Evolutionary conservation across 345 rosid species (phyloP).

Genomic region (Kernera saxatilis): DNA sequence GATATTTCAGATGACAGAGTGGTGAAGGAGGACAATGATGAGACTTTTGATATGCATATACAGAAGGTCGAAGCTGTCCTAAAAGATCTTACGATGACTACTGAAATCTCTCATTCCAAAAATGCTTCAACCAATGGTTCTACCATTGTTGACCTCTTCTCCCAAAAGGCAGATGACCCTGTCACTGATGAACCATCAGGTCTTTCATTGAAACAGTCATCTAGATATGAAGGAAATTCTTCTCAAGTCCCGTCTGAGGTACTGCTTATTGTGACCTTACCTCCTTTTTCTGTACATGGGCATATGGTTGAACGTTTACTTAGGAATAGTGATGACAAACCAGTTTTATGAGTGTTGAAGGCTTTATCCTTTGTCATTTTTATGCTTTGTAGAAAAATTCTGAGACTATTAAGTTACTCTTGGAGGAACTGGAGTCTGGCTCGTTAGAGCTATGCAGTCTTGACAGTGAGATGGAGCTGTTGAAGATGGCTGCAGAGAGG

Average conservation of each 20-base stretch:
- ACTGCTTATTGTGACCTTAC: not conserved
- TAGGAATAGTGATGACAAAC: not conserved
- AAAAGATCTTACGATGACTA: constrained; percentile 39
- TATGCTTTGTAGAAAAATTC: constrained; percentile 34
- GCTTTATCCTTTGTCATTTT: not conserved
- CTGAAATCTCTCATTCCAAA: constrained; percentile 29
- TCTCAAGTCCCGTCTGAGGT: constrained; percentile 40
- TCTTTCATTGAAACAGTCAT: constrained; percentile 6
- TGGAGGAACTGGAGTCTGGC: constrained; percentile 37
- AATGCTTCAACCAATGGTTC: constrained; percentile 14
- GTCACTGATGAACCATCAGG: constrained; percentile 2
- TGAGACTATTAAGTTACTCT: constrained; percentile 34
- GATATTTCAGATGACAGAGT: constrained; percentile 5
- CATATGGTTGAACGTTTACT: not conserved
- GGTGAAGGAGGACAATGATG: constrained; percentile 27
- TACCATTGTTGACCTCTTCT: not conserved
- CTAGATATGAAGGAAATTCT: constrained; percentile 8
- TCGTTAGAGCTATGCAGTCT: constrained; percentile 39
- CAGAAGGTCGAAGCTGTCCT: constrained; percentile 39
- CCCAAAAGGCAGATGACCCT: constrained; percentile 19
- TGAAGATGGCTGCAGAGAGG: constrained; percentile 51
- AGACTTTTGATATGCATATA: constrained; percentile 39
- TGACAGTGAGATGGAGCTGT: constrained; percentile 48
- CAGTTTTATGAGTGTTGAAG: not conserved
- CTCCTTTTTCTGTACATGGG: not conserved